Percentiles rank a stretch among this genome's conserved stretches.
Conservation (phyloP, 176 grass and related monocot species). For the Juncus inflexus region DNA sequence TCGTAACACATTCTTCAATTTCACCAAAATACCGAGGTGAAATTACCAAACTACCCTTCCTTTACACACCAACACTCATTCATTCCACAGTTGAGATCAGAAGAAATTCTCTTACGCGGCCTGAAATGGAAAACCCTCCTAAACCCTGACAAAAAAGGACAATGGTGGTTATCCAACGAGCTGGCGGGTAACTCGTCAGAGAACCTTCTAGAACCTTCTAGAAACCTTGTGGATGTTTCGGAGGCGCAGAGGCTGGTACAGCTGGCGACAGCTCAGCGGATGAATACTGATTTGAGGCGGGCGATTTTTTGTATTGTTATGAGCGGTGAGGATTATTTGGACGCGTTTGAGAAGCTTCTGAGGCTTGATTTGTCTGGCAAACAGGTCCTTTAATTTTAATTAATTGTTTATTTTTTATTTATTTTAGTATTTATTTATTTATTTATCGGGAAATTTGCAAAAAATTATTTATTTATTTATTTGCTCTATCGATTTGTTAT, state of each 20-base stretch:
- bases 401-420: slow-evolving; percentile 3
- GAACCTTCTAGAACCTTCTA: slow-evolving; percentile 30
- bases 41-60: too few species aligned
- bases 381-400: slow-evolving; percentile 37
- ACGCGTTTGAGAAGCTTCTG: slow-evolving; percentile 98
- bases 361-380: slow-evolving; percentile 80
- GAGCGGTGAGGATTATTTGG: slow-evolving; percentile 82
- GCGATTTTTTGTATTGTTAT: slow-evolving; percentile 97
- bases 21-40: too few species aligned
- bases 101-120: slow-evolving; percentile 63
- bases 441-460: background rate
- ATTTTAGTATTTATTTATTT: background rate
- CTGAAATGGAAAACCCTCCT: slow-evolving; percentile 80
- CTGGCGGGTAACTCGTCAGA: slow-evolving; percentile 25
- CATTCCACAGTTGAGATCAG: slow-evolving; percentile 46
- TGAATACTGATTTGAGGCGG: slow-evolving; percentile 83
- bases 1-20: too few species aligned
- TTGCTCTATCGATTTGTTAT: slow-evolving; percentile 8
- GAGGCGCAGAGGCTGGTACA: slow-evolving; percentile 85
- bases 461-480: slow-evolving; percentile 16
- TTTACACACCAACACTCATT: too few species aligned
- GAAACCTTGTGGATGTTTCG: slow-evolving; percentile 48
- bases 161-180: slow-evolving; percentile 88
- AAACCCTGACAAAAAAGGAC: slow-evolving; percentile 87
- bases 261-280: slow-evolving; percentile 71